Evolutionary conservation across 2,329 filamentous ascomycete species (phyloP).

Genomic region (Pyrenophora seminiperda): DNA sequence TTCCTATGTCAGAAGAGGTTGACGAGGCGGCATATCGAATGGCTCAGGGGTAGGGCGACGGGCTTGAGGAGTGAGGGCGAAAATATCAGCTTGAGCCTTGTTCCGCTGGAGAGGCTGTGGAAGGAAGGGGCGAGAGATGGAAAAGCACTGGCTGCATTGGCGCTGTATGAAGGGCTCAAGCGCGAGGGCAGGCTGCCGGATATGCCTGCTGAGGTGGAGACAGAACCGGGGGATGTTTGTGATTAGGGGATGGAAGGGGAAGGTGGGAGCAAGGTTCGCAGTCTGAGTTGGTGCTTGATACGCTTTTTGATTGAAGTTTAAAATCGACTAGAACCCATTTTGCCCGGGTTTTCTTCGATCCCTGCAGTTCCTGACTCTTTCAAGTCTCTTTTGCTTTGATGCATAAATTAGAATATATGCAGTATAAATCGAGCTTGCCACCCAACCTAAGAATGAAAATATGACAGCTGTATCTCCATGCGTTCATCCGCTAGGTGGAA

Average conservation of each 20-base stretch:
- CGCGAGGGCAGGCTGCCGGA: constrained; percentile 51
- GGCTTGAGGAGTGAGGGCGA: constrained; percentile 61
- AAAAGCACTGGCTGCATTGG: constrained; percentile 61
- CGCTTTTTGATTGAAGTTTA: too few relatives aligned
- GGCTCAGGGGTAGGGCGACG: constrained; percentile 59
- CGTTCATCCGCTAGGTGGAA: too few relatives aligned
- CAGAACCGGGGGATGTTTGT: constrained; percentile 11
- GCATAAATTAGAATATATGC: too few relatives aligned
- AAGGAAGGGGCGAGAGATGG: constrained; percentile 60
- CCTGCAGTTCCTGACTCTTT: too few relatives aligned
- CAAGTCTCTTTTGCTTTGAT: too few relatives aligned
- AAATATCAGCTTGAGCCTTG: constrained; percentile 63
- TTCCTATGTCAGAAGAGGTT: constrained; percentile 62
- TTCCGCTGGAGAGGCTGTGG: constrained; percentile 59
- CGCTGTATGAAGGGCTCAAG: constrained; percentile 60
- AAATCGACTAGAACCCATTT: too few relatives aligned
- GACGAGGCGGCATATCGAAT: constrained; percentile 54
- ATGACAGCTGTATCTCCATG: too few relatives aligned
- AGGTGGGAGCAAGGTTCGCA: not conserved
- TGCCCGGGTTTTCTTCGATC: too few relatives aligned
- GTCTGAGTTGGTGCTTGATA: too few relatives aligned
- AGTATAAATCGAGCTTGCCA: too few relatives aligned
- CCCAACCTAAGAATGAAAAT: too few relatives aligned
- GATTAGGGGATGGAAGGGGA: not conserved
- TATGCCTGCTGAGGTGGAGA: constrained; percentile 24